Evolutionary conservation across 805 yeast genomes (phyloP).

Genomic region (Myxozyma neotropica): DNA sequence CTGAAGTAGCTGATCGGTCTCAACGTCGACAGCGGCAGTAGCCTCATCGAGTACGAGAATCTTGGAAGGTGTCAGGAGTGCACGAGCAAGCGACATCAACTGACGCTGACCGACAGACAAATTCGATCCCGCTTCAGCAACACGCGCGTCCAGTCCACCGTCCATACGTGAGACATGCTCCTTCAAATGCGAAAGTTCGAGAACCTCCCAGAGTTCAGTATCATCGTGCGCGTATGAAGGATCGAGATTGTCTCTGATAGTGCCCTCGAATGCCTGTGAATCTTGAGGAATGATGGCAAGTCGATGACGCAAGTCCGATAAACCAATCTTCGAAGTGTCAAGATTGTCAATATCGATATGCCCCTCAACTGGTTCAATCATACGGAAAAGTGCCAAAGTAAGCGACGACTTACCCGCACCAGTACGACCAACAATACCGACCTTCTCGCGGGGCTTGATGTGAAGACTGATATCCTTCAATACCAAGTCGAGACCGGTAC

Average conservation of each 20-base stretch:
- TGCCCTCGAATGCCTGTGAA: constrained; percentile 87
- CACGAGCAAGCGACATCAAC: constrained; percentile 79
- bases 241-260: constrained; percentile 82
- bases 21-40: constrained; percentile 87
- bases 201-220: constrained; percentile 79
- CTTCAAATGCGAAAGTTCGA: constrained; percentile 77
- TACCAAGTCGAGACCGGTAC: constrained; percentile 78
- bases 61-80: constrained; percentile 72
- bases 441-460: constrained; percentile 74
- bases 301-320: constrained; percentile 73
- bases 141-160: constrained; percentile 56
- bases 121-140: constrained; percentile 81
- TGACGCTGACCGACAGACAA: constrained; percentile 88
- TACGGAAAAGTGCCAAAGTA: constrained; percentile 79
- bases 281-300: constrained; percentile 92
- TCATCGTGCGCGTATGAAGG: constrained; percentile 71
- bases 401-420: constrained; percentile 95
- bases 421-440: constrained; percentile 95
- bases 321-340: constrained; percentile 67
- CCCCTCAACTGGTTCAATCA: constrained; percentile 78
- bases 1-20: constrained; percentile 78
- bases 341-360: constrained; percentile 70
- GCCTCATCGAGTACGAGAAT: constrained; percentile 85
- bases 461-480: constrained; percentile 66
- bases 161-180: constrained; percentile 60